Evolutionary conservation across 1,139 yeast genomes (phyloP), one percentile per base, ranked within the genome.

Genomic region (Zygosaccharomyces sapae): DNA sequence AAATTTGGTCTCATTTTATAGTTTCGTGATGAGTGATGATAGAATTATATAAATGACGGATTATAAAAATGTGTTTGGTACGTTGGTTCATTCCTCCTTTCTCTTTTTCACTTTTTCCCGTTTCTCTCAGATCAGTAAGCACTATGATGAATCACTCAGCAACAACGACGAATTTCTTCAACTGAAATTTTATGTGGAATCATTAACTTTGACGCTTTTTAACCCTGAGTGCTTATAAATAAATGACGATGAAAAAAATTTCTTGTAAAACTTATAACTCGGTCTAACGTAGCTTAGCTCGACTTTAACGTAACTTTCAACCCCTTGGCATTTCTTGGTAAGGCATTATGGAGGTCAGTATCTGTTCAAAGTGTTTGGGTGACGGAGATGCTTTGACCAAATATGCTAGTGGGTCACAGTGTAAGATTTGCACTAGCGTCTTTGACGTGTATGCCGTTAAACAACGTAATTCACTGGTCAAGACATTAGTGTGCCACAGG

Each of bases 401-500:
- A 55, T 92, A 85, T 48, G 69, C 70, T n/a, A 70, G 76, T 44
- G 97, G 96, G 1, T 85, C 79, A 12, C 86, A 85, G 59, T 84
- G 92, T 59, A 80, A 79, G 58, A 71, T 86, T 16, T 90, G 97
- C 60, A 84, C 95, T 0, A 70, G 95, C 41, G 90, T 96, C 0
- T 90, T 84, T 70, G 82, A 90, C 0, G 82, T 84, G 3, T 89
- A 80, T 62, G 75, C 85, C 52, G 88, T 96, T 95, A 76, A 76
- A 43, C 68, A 71, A 7, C 61, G 68, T 6, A 63, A 71, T 3
- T 69, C 72, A 33, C 48, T 55, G 43, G 46, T 49, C 13, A 62
- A 55, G 45, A 61, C 67, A 4, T 22, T 59, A 10, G 77, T 88
- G 19, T 89, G 98, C 66, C 64, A 70, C 34, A 81, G 90, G 0